Evolutionary conservation across 805 yeast species (phyloP).

Genomic region (Ogataea naganishii): DNA sequence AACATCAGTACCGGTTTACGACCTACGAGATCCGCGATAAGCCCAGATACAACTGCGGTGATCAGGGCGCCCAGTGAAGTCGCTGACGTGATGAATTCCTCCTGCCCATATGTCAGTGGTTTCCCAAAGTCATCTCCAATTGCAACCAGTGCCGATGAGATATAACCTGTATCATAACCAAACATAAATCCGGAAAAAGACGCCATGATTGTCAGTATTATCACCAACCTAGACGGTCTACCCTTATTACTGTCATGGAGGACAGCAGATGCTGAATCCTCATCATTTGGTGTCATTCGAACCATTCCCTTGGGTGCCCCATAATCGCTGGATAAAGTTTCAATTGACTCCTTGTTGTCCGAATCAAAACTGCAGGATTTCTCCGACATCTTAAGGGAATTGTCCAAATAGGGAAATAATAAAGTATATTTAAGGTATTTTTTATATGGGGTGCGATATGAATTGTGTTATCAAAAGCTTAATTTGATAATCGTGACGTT

Average conservation of each 20-base stretch:
- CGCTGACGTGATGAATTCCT: conserved; percentile 88
- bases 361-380: no score
- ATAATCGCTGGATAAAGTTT: no score
- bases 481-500: no score
- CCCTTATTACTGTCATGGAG: conserved; percentile 39
- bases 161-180: conserved; percentile 97
- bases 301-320: no score
- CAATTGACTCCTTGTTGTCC: no score
- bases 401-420: no score
- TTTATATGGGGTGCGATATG: no score
- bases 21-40: conserved; percentile 75
- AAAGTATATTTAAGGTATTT: no score
- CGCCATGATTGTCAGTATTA: conserved; percentile 62
- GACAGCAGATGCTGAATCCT: conserved; percentile 40
- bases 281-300: no score
- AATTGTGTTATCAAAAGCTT: no score
- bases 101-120: conserved; percentile 61
- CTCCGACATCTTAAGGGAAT: no score
- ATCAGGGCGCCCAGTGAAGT: conserved; percentile 90
- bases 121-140: conserved; percentile 69
- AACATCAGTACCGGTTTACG: conserved; percentile 78
- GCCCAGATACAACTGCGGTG: conserved; percentile 72
- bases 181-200: conserved; percentile 95
- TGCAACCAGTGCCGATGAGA: conserved; percentile 85
- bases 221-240: conserved; percentile 53